Conservation (phyloP, 1,284 basidiomycete species). For the Phenoliferia sp. region DNA sequence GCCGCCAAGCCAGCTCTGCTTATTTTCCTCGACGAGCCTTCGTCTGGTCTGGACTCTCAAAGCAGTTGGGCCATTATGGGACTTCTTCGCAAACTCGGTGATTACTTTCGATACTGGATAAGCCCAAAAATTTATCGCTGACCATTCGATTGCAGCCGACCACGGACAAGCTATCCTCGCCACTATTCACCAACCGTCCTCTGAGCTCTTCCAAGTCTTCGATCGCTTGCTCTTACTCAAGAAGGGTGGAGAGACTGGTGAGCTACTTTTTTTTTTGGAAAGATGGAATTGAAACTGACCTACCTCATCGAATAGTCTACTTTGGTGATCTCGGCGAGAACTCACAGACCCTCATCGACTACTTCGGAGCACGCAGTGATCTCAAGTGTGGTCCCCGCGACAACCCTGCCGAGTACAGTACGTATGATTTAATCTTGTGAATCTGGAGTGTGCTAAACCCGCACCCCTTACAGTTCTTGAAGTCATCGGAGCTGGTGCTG, state of each 20-base stretch:
- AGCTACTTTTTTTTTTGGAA: not conserved
- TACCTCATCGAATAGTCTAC: constrained; percentile 43
- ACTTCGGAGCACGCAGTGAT: constrained; percentile 53
- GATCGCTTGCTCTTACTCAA: constrained; percentile 51
- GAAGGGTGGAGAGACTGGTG: constrained; percentile 6
- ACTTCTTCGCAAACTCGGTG: constrained; percentile 64
- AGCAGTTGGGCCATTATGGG: constrained; percentile 78
- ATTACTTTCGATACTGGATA: not conserved
- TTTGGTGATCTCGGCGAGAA: constrained; percentile 55
- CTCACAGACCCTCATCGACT: constrained; percentile 50
- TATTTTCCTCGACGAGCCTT: constrained; percentile 35
- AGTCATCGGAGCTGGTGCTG: constrained; percentile 70
- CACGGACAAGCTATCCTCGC: constrained; percentile 65
- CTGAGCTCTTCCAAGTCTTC: constrained; percentile 59
- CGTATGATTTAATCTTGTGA: not conserved
- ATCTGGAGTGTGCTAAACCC: not conserved
- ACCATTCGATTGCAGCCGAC: constrained; percentile 49
- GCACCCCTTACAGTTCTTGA: constrained; percentile 42
- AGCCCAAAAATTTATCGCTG: not conserved
- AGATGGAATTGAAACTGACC: not conserved
- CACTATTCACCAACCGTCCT: constrained; percentile 63
- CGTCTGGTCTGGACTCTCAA: constrained; percentile 73
- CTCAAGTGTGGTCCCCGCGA: constrained; percentile 47
- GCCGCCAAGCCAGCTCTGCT: constrained; percentile 58
- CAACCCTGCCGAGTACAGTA: constrained; percentile 49